Evolutionary conservation across 805 yeast species (phyloP).

Genomic region (Candida xyloterini): DNA sequence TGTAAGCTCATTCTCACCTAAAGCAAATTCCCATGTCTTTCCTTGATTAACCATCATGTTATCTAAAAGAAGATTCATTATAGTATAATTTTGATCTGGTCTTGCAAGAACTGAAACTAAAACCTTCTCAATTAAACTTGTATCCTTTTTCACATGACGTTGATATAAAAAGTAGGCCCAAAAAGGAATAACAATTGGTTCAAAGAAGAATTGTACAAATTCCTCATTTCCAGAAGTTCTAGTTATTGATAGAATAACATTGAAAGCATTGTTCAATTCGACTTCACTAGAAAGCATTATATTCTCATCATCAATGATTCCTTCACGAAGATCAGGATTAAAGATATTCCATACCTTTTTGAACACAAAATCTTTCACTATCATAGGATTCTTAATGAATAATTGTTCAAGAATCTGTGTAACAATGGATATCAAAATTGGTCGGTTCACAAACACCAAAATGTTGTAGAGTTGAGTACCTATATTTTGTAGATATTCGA

Average conservation of each 20-base stretch:
- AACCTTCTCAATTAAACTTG: conserved; percentile 36
- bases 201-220: conserved; percentile 33
- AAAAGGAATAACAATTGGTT: conserved; percentile 28
- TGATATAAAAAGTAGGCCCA: conserved; percentile 48
- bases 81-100: conserved; percentile 14
- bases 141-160: conserved; percentile 30
- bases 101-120: conserved; percentile 32
- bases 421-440: conserved; percentile 54
- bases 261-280: conserved; percentile 57
- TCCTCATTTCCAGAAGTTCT: conserved; percentile 39
- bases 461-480: conserved; percentile 63
- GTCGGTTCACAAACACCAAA: conserved; percentile 57
- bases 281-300: conserved; percentile 43
- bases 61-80: conserved; percentile 15
- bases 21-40: conserved; percentile 39
- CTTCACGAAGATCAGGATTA: conserved; percentile 31
- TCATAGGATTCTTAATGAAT: conserved; percentile 46
- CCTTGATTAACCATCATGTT: conserved; percentile 28
- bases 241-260: conserved; percentile 62
- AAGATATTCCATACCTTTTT: conserved; percentile 45
- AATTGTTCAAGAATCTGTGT: conserved; percentile 52
- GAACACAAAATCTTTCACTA: conserved; percentile 59
- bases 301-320: conserved; percentile 25
- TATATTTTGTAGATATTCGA: conserved; percentile 53
- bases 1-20: conserved; percentile 39